Percentiles rank a stretch among this genome's conserved stretches.
These are phyloP conservation scores for Colletotrichum tropicale DNA, from an alignment of 2,329 filamentous ascomycete genomes.

Conservation along the genomic window DNA sequence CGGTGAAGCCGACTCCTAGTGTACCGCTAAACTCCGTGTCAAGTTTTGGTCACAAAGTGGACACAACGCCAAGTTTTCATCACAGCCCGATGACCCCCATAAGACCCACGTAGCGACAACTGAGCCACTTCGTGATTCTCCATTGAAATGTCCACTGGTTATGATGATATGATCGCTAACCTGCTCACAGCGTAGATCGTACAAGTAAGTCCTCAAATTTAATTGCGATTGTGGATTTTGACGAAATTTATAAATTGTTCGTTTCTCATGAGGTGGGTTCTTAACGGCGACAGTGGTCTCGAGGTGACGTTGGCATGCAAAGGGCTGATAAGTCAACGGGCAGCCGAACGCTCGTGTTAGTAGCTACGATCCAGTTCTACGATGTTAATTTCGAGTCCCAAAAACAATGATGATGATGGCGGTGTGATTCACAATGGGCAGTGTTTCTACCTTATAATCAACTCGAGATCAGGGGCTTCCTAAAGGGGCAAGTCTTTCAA, in stretches of 20 bases:
- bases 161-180: neutral
- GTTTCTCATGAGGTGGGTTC: neutral
- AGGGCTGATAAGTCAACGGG: neutral
- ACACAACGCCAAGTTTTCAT: neutral
- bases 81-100: neutral
- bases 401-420: neutral
- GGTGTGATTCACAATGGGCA: neutral
- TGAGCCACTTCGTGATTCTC: neutral
- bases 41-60: neutral
- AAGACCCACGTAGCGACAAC: neutral
- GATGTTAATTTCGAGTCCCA: rapidly evolving
- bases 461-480: neutral
- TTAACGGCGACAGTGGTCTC: rapidly evolving
- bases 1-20: neutral
- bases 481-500: neutral
- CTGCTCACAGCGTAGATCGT: neutral
- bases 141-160: neutral
- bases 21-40: neutral
- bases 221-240: too few species aligned
- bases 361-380: rapidly evolving
- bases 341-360: neutral
- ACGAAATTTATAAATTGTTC: too few species aligned
- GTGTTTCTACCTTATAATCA: neutral
- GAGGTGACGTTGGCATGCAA: rapidly evolving
- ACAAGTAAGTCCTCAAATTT: too few species aligned